These are phyloP conservation scores for Marasmius fiardii DNA, from an alignment of 1,284 basidiomycete genomes.

Conservation along the genomic window DNA sequence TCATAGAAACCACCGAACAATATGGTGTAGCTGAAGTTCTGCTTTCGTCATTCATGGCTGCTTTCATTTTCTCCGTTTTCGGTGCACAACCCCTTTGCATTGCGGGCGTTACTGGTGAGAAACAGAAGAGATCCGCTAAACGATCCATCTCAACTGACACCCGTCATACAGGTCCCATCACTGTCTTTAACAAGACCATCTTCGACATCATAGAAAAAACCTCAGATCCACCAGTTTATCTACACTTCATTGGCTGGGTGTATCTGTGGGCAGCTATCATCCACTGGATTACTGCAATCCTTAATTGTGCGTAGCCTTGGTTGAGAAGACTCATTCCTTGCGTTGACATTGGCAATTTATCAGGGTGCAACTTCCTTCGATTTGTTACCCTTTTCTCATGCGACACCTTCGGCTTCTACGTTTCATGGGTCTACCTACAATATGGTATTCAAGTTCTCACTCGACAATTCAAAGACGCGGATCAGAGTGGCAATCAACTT, in stretches of 20 bases:
- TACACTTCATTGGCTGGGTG: constrained; percentile 90
- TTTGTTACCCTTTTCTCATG: constrained; percentile 92
- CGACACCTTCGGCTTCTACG: constrained; percentile 93
- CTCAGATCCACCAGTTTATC: constrained; percentile 65
- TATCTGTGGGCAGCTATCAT: constrained; percentile 93
- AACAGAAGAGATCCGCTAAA: constrained; percentile 1
- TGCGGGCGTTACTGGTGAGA: constrained; percentile 85
- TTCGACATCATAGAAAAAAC: constrained; percentile 69
- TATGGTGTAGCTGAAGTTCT: constrained; percentile 92
- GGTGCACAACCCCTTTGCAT: constrained; percentile 92
- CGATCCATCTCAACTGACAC: neutral
- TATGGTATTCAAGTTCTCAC: constrained; percentile 84
- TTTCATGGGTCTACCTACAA: constrained; percentile 86
- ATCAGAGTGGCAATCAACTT: constrained; percentile 38
- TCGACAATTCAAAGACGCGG: constrained; percentile 54
- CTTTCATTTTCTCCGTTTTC: constrained; percentile 88
- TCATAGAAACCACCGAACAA: constrained; percentile 88
- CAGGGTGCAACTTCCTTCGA: constrained; percentile 80
- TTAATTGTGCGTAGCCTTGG: constrained; percentile 62
- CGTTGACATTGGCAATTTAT: constrained; percentile 9
- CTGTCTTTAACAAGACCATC: constrained; percentile 90
- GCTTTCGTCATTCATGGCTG: constrained; percentile 81
- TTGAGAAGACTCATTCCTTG: constrained; percentile 12
- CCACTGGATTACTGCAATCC: constrained; percentile 83
- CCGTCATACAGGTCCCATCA: constrained; percentile 68